Evolutionary conservation across 371 early-diverging fungal genomes (phyloP).

Genomic region (Apophysomyces variabilis): DNA sequence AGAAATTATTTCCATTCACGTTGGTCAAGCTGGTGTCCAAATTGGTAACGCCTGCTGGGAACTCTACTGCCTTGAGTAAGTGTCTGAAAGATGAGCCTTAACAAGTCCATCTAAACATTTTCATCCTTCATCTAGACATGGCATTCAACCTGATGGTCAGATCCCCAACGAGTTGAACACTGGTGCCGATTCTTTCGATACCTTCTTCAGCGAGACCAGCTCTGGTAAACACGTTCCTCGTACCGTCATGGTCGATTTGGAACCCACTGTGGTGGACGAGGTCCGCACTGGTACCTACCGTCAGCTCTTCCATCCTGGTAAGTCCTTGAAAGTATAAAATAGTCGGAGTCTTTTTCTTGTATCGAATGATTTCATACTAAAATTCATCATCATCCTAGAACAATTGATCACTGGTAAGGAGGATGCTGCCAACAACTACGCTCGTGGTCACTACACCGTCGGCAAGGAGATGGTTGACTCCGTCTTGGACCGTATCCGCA

Average conservation of each 20-base stretch:
- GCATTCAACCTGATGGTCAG: conserved; percentile 95
- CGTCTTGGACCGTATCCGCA: conserved; percentile 97
- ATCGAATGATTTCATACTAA: too few species aligned
- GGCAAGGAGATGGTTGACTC: conserved; percentile 98
- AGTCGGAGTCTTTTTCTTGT: conserved; percentile 51
- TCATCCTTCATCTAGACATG: conserved; percentile 94
- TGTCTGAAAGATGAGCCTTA: conserved; percentile 24
- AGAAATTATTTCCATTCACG: conserved; percentile 98
- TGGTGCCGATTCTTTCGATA: conserved; percentile 57
- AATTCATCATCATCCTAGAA: conserved; percentile 39
- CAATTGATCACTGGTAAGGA: conserved; percentile 99
- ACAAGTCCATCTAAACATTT: background rate
- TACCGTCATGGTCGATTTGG: conserved; percentile 98
- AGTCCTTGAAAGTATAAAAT: conserved; percentile 53
- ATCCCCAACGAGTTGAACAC: conserved; percentile 63
- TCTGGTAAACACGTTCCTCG: conserved; percentile 99
- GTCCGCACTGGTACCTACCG: conserved; percentile 96
- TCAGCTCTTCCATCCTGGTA: conserved; percentile 97
- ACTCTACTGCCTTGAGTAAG: conserved; percentile 81
- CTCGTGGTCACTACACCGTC: conserved; percentile 99
- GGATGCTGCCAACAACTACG: conserved; percentile 99
- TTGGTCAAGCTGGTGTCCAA: conserved; percentile 97
- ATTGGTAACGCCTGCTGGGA: conserved; percentile 99
- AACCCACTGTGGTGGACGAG: conserved; percentile 98
- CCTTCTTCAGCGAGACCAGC: conserved; percentile 98